Evolutionary conservation across 768 basidiomycete species (phyloP), one percentile per base, ranked within the genome.

Genomic region (Russula sp.): DNA sequence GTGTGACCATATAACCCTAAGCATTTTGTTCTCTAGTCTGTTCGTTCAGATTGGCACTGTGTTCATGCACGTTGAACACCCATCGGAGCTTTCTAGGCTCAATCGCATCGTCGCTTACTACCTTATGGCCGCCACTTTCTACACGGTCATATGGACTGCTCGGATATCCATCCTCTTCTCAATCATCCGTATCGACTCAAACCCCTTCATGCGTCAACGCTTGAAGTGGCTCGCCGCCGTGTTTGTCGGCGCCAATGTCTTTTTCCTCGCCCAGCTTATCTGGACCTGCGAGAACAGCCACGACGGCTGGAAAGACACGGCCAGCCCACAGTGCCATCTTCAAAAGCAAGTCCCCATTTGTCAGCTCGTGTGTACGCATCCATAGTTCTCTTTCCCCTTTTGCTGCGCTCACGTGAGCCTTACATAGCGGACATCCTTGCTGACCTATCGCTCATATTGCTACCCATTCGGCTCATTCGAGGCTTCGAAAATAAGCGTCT

Each of bases 151-250:
- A 31, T 71, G 71, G 71, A 63, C 57, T 31, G 70, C 82, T 2
- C 77, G 82, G 22, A 71, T 82, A 20, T 78, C 81, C 22, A 82
- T 83, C 44, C 71, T 84, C 7, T 81, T 80, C 71, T 82, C 82
- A 6, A 76, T 84, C 64, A 78, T 83, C 57, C 80, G 82, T 40
- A 75, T 83, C 67, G 79, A 80, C 55, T 77, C 79, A 1, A 74
- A 75, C 52, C 61, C 65, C 4, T 14, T 54, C 31, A 63, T 50
- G 51, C 61, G 58, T 6, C 34, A 22, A 31, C 51, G 62, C n/a
- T 51, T 71, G 16, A 53, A 44, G 48, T 66, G 66, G 52, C 64
- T 68, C 1, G 70, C 69, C 27, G 64, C 10, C 11, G 57, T 65
- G 8, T 69, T 70, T 57, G 63, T 79, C n/a, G 75, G 74, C 0